Percentiles rank a stretch among this genome's conserved stretches.
Conservation (phyloP, 1,284 basidiomycete species). For the Athelia sp. region DNA sequence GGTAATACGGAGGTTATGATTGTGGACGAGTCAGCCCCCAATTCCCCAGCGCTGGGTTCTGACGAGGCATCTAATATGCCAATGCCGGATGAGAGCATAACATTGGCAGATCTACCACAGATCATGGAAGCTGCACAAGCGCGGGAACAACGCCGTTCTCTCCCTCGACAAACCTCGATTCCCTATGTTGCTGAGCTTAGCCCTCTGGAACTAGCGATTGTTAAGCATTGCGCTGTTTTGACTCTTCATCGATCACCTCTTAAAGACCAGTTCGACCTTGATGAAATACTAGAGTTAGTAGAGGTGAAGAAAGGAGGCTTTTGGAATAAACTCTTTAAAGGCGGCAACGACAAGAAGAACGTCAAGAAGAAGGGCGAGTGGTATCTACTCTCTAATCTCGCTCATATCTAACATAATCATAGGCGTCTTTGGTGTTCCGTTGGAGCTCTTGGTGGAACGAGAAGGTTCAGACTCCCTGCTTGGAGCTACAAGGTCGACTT, state of each 20-base stretch:
- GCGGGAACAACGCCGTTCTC: constrained; percentile 75
- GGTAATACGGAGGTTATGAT: constrained; percentile 89
- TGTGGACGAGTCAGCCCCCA: constrained; percentile 76
- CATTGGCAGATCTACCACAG: constrained; percentile 95
- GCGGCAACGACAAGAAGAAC: constrained; percentile 81
- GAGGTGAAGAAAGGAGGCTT: constrained; percentile 93
- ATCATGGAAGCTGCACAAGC: constrained; percentile 90
- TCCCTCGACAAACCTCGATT: constrained; percentile 70
- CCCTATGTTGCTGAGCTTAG: constrained; percentile 84
- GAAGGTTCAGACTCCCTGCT: constrained; percentile 93
- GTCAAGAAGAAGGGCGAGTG: constrained; percentile 84
- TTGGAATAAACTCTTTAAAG: constrained; percentile 97
- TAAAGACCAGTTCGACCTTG: constrained; percentile 81
- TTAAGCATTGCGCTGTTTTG: constrained; percentile 90
- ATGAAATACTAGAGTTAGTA: constrained; percentile 91
- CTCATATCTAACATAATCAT: constrained; percentile 2
- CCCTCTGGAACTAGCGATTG: constrained; percentile 82
- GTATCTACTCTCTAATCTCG: constrained; percentile 4
- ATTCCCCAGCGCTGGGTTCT: constrained; percentile 53
- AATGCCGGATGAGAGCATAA: constrained; percentile 75
- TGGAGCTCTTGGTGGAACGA: constrained; percentile 92
- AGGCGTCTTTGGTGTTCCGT: constrained; percentile 89
- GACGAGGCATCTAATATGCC: constrained; percentile 30
- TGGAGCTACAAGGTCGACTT: constrained; percentile 80
- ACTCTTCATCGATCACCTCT: constrained; percentile 75